Percentiles rank a stretch among this genome's conserved stretches.
Evolutionary conservation across 768 basidiomycete genomes (phyloP).

Genomic region (Solioccasus polychromus): DNA sequence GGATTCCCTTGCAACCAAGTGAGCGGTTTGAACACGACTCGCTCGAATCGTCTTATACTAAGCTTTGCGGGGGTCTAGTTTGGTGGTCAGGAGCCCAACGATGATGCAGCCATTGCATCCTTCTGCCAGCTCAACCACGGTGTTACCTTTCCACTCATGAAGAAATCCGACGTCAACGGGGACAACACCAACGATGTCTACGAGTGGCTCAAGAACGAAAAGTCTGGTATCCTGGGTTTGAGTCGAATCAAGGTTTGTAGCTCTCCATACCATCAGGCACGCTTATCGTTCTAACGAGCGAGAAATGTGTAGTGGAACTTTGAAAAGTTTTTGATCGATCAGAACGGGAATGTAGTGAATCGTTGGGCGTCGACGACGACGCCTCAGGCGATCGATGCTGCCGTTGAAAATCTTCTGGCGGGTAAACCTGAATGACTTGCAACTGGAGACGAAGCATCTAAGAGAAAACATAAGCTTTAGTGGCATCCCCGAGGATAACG

Average conservation of each 20-base stretch:
- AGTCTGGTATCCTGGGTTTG: slow-evolving; percentile 68
- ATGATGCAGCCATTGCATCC: slow-evolving; percentile 67
- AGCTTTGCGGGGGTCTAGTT: too few species aligned
- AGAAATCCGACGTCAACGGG: slow-evolving; percentile 93
- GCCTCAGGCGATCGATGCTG: slow-evolving; percentile 59
- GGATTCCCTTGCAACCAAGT: slow-evolving; percentile 94
- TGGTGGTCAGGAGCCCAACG: slow-evolving; percentile 81
- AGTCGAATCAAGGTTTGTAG: slow-evolving; percentile 69
- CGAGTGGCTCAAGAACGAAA: slow-evolving; percentile 81
- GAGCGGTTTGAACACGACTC: slow-evolving; percentile 5
- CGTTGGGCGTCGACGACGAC: slow-evolving; percentile 78
- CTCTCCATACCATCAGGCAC: background rate
- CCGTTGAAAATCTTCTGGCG: slow-evolving; percentile 58
- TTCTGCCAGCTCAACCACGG: slow-evolving; percentile 84
- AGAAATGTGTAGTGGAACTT: slow-evolving; percentile 71
- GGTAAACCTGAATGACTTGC: slow-evolving; percentile 19
- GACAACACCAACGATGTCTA: slow-evolving; percentile 79
- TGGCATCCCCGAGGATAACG: too few species aligned
- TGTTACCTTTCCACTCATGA: slow-evolving; percentile 87
- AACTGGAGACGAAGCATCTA: background rate
- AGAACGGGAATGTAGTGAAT: slow-evolving; percentile 70
- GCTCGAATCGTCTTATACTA: too few species aligned
- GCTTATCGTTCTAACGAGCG: background rate
- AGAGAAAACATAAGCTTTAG: slow-evolving; percentile 14
- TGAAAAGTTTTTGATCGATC: slow-evolving; percentile 83